Evolutionary conservation across 768 basidiomycete genomes (phyloP).

Genomic region (Lactifluus subvellereus): DNA sequence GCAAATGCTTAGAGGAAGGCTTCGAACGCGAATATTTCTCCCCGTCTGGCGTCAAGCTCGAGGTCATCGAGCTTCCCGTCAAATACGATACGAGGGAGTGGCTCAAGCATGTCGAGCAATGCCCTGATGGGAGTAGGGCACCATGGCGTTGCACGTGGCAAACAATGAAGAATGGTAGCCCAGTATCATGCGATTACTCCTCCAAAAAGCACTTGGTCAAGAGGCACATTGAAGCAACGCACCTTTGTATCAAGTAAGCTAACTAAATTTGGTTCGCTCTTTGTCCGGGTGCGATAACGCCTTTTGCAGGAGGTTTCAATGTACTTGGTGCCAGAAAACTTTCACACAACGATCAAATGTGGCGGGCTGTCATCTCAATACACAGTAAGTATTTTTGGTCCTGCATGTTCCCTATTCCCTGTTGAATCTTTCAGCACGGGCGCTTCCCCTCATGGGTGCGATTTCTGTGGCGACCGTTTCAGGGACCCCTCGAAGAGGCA

Average conservation of each 20-base stretch:
- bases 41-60: conserved; percentile 22
- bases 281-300: conserved; percentile 18
- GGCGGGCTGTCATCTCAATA: conserved; percentile 49
- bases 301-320: conserved; percentile 43
- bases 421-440: conserved; percentile 42
- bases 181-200: conserved; percentile 37
- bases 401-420: conserved; percentile 10
- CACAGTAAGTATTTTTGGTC: conserved; percentile 37
- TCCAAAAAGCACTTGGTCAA: conserved; percentile 63
- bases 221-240: conserved; percentile 59
- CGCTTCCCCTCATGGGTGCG: conserved; percentile 48
- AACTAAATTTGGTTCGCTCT: conserved; percentile 19
- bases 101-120: conserved; percentile 21
- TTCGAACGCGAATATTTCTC: conserved; percentile 20
- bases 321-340: conserved; percentile 45
- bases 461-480: conserved; percentile 48
- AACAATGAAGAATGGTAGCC: conserved; percentile 31
- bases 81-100: conserved; percentile 23
- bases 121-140: conserved; percentile 19
- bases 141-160: conserved; percentile 40
- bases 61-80: conserved; percentile 24
- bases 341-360: conserved; percentile 57
- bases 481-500: conserved; percentile 62
- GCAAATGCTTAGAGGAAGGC: conserved; percentile 3
- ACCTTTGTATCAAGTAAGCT: conserved; percentile 52